Evolutionary conservation across 78 protist genomes (phyloP).

Genomic region (Mastigamoeba balamuthi): DNA sequence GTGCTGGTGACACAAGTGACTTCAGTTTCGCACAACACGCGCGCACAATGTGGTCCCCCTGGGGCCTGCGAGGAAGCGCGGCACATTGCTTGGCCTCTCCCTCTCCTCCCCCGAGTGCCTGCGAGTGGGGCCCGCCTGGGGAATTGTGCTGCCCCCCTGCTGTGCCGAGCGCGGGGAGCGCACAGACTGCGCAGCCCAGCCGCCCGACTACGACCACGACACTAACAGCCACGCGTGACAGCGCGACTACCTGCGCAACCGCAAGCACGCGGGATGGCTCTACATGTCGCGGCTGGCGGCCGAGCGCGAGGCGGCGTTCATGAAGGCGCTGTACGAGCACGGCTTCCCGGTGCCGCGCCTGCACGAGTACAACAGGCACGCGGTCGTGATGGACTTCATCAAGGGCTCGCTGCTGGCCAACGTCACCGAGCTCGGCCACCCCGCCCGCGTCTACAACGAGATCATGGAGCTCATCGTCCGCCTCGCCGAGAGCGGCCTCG

Average conservation of each 20-base stretch:
- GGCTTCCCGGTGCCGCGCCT: constrained; percentile 95
- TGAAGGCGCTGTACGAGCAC: constrained; percentile 80
- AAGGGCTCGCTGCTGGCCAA: constrained; percentile 79
- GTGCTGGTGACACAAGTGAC: no score
- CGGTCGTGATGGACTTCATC: constrained; percentile 79
- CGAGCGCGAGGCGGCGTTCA: constrained; percentile 90
- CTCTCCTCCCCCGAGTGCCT: no score
- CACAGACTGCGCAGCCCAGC: no score
- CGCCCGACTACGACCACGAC: no score
- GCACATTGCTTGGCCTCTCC: no score
- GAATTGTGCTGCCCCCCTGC: no score
- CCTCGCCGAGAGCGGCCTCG: constrained; percentile 81
- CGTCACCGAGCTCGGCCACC: constrained; percentile 43
- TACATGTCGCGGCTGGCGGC: constrained; percentile 92
- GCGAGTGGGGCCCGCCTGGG: no score
- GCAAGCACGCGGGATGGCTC: constrained; percentile 80
- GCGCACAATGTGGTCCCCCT: no score
- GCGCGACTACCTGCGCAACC: constrained; percentile 80
- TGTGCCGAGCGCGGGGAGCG: no score
- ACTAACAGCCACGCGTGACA: no score
- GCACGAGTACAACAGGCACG: constrained; percentile 85
- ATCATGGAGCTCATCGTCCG: constrained; percentile 70
- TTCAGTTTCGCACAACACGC: no score
- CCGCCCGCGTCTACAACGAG: constrained; percentile 36
- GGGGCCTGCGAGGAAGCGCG: no score